These are phyloP conservation scores for Lentinus tigrinus DNA, from an alignment of 768 basidiomycete species.

Conservation along the genomic window DNA sequence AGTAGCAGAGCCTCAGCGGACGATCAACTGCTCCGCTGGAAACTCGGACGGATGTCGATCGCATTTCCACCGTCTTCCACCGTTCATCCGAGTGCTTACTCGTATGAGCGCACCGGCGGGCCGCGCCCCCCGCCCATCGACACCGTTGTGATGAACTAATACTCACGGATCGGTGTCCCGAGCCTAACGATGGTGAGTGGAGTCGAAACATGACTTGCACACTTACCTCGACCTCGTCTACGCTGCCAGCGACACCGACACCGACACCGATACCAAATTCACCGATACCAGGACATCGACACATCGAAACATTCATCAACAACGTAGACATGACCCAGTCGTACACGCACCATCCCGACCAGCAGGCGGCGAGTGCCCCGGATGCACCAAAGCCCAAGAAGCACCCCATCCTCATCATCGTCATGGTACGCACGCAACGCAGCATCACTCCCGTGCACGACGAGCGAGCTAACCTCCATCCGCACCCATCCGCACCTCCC, in stretches of 20 bases:
- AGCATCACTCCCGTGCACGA: neutral
- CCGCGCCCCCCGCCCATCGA: neutral
- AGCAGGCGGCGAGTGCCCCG: constrained; percentile 1
- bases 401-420: constrained; percentile 39
- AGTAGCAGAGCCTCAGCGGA: too few species aligned
- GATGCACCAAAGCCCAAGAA: constrained; percentile 4
- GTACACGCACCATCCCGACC: neutral
- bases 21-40: neutral
- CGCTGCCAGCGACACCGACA: neutral
- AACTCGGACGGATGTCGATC: neutral
- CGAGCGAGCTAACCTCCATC: neutral
- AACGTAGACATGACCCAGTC: neutral
- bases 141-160: neutral
- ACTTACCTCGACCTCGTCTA: neutral
- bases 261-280: too few species aligned
- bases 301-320: neutral
- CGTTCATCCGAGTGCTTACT: too few species aligned
- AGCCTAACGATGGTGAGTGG: too few species aligned
- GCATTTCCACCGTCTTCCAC: too few species aligned
- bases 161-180: too few species aligned
- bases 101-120: constrained; percentile 1
- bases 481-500: neutral
- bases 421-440: constrained; percentile 43
- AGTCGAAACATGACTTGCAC: too few species aligned
- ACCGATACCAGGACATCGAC: too few species aligned